These are phyloP conservation scores for Lippia alba DNA, from an alignment of 305 asterid genomes.

Conservation along the genomic window DNA sequence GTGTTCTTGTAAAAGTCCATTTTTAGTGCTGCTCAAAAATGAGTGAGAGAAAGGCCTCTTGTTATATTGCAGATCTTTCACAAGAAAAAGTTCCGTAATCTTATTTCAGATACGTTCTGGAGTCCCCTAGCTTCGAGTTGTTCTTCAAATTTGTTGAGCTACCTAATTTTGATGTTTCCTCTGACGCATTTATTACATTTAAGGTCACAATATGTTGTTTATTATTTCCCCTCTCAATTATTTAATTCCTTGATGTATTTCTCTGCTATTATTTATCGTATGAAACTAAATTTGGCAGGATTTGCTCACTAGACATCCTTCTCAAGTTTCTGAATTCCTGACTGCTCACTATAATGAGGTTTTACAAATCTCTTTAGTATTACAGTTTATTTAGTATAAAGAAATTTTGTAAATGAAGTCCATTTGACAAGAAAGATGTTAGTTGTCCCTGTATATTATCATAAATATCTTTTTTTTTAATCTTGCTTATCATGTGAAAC, in stretches of 20 bases:
- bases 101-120: constrained; percentile 80
- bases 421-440: not conserved
- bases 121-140: constrained; percentile 95
- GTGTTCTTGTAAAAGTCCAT: constrained; percentile 28
- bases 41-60: constrained; percentile 16
- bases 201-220: constrained; percentile 61
- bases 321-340: constrained; percentile 83
- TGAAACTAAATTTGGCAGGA: constrained; percentile 56
- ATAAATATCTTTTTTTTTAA: constrained; percentile 4
- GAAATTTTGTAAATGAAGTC: constrained; percentile 16
- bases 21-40: constrained; percentile 28
- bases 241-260: constrained; percentile 26
- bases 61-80: constrained; percentile 27
- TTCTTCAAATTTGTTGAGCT: constrained; percentile 92
- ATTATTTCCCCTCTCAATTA: constrained; percentile 19
- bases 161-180: constrained; percentile 90
- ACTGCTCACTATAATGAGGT: constrained; percentile 80
- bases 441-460: constrained; percentile 15
- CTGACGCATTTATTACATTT: constrained; percentile 96
- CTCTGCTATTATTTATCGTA: constrained; percentile 38
- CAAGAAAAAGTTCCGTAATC: constrained; percentile 26
- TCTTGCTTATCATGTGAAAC: constrained; percentile 17
- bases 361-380: constrained; percentile 31
- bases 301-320: constrained; percentile 80
- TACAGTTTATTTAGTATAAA: constrained; percentile 23